phyloP scores from a whole-genome alignment of 306 rosid genomes.

The Acacia crassicarpa region DNA sequence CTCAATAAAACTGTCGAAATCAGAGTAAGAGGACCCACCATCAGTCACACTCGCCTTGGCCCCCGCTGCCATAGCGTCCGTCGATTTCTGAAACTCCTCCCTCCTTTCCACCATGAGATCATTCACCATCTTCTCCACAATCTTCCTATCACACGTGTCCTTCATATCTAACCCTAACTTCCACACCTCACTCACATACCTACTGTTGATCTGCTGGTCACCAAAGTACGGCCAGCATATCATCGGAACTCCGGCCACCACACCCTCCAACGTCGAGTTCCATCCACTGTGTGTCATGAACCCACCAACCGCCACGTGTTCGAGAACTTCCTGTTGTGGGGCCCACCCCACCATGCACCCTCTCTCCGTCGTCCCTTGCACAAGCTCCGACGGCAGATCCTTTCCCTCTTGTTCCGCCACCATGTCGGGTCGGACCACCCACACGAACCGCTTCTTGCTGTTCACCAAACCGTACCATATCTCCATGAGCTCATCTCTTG shows the following conservation, averaged over 20 bases:
- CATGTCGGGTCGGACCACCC: slow-evolving; percentile 38
- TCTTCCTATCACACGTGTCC: neutral
- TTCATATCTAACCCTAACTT: slow-evolving; percentile 19
- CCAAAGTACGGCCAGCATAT: slow-evolving; percentile 17
- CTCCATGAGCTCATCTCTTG: slow-evolving; percentile 17
- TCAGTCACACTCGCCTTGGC: neutral
- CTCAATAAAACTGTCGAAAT: neutral
- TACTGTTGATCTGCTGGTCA: slow-evolving; percentile 7
- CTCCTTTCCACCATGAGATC: slow-evolving; percentile 2
- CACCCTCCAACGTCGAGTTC: slow-evolving; percentile 16
- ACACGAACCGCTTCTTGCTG: slow-evolving; percentile 38
- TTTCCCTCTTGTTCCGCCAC: neutral
- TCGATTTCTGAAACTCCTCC: neutral
- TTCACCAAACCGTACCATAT: slow-evolving; percentile 52
- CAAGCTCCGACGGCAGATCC: neutral
- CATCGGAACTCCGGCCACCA: slow-evolving; percentile 21
- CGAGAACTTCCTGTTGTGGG: slow-evolving; percentile 16
- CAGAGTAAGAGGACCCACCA: neutral
- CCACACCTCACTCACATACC: slow-evolving; percentile 24
- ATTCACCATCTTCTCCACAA: slow-evolving; percentile 13
- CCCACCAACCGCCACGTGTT: neutral
- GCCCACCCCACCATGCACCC: slow-evolving; percentile 24
- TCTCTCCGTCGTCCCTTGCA: slow-evolving; percentile 18
- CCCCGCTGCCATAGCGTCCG: neutral
- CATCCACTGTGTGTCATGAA: slow-evolving; percentile 25